Conservation (phyloP, 1,139 yeast species). For the Geotrichum siamense region DNA sequence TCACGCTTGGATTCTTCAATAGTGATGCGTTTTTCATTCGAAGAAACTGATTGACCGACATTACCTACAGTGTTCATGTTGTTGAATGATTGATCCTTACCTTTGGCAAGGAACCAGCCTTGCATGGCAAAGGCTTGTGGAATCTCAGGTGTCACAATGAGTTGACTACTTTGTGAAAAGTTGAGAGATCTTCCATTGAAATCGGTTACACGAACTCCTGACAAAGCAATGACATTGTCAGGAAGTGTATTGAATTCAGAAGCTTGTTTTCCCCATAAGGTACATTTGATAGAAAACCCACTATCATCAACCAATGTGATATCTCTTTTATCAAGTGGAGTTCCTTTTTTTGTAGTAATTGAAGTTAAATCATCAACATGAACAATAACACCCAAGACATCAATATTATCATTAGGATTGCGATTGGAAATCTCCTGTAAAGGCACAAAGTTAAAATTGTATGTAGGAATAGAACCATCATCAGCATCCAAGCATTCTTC, state of each 20-base stretch:
- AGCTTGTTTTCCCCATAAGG: conserved; percentile 89
- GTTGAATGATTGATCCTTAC: conserved; percentile 55
- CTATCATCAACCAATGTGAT: conserved; percentile 80
- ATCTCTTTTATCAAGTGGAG: conserved; percentile 88
- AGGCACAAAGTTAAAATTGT: conserved; percentile 68
- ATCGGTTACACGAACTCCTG: conserved; percentile 85
- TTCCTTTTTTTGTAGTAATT: conserved; percentile 88
- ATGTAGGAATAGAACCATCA: conserved; percentile 56
- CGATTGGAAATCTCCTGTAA: conserved; percentile 57
- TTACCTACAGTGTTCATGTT: conserved; percentile 38
- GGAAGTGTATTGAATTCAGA: conserved; percentile 62
- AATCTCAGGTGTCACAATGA: conserved; percentile 76
- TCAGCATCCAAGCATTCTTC: conserved; percentile 60
- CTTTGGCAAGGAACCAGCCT: conserved; percentile 92
- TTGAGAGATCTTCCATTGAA: conserved; percentile 84
- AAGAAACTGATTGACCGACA: conserved; percentile 30
- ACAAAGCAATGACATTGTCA: conserved; percentile 85
- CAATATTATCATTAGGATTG: conserved; percentile 68
- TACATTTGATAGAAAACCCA: conserved; percentile 65
- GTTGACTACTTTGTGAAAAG: conserved; percentile 68
- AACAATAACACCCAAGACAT: conserved; percentile 80
- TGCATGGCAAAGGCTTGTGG: conserved; percentile 80
- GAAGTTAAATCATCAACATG: conserved; percentile 67
- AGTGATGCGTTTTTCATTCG: conserved; percentile 42
- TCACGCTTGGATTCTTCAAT: conserved; percentile 61